Evolutionary conservation across 306 rosid species (phyloP), one percentile per base, ranked within the genome.

Genomic region (Quercus wislizeni): DNA sequence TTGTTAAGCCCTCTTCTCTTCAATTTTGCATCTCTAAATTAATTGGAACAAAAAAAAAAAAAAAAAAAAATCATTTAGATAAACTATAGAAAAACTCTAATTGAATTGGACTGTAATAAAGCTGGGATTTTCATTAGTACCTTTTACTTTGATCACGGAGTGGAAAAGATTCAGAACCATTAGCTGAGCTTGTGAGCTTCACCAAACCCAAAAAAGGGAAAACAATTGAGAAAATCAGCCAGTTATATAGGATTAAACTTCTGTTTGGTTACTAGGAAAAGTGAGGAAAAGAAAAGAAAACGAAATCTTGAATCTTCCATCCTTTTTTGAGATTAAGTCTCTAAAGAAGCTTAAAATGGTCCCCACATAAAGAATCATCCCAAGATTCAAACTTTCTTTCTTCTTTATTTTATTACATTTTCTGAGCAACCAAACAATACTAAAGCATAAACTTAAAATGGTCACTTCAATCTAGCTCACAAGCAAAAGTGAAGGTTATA

Each of bases 1-100:
- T 86, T 87, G 67, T 78, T 82, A 19, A 87, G 80, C 74, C 85
- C 88, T 87, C 97, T 89, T 87, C 94, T 90, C 89, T 92, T 95
- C 81, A 91, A 70, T 73, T 81, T 91, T 33, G 54, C 79, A 82
- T 91, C 97, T 87, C 98, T 92, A 81, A 25, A 69, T 77, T 33
- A 67, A 79, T 55, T 68, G 70, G 74, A 31, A 55, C 49, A 1
- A 54, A 8, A 6, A 56, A 23, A 9, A 38, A 11, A 10, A 56
- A 43, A 20, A 43, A 20, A 46, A 28, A 28, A 43, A 18, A 28
- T 65, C 65, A 58, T 18, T 76, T 70, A 61, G 56, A 49, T 55
- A 54, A 46, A 52, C 9, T 27, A 35, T 67, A 73, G 17, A 80
- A 69, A 69, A 65, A 69, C 41, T 51, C 43, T 4, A 70, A 71